Evolutionary conservation across 768 basidiomycete species (phyloP).

Genomic region (Wakefieldia striispora): DNA sequence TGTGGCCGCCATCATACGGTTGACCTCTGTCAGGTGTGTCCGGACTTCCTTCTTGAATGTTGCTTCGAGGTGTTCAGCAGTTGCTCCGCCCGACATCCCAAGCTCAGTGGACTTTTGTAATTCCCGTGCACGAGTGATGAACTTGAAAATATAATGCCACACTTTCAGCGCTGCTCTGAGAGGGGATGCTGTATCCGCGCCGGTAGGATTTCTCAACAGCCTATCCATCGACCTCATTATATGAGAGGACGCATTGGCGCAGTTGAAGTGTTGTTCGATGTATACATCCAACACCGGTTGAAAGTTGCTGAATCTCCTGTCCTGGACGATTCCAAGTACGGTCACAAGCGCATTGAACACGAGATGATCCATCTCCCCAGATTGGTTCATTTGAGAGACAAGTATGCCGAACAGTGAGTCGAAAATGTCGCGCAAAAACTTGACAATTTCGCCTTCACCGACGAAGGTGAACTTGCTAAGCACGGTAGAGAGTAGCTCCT

Average conservation of each 20-base stretch:
- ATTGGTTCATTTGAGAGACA: constrained; percentile 66
- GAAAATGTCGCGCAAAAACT: constrained; percentile 87
- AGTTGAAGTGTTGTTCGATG: constrained; percentile 85
- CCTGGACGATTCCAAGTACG: constrained; percentile 89
- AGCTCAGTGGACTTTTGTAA: constrained; percentile 80
- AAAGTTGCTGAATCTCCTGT: constrained; percentile 94
- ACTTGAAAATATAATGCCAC: constrained; percentile 95
- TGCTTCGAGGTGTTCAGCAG: constrained; percentile 80
- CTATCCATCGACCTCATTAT: constrained; percentile 87
- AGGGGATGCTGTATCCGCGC: constrained; percentile 68
- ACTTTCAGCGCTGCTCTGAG: constrained; percentile 92
- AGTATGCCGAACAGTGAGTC: constrained; percentile 92
- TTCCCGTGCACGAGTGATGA: constrained; percentile 87
- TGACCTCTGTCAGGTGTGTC: constrained; percentile 75
- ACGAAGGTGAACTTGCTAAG: constrained; percentile 88
- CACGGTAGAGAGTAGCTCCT: constrained; percentile 64
- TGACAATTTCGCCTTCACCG: constrained; percentile 92
- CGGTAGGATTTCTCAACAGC: constrained; percentile 70
- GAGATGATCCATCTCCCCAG: constrained; percentile 76
- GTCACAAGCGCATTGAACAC: constrained; percentile 91
- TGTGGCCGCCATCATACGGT: constrained; percentile 81
- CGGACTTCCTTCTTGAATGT: constrained; percentile 83
- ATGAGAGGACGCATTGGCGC: constrained; percentile 75
- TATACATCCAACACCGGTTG: constrained; percentile 91
- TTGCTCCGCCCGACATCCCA: constrained; percentile 76